phyloP scores from a whole-genome alignment of 2,329 filamentous ascomycete species.

The Orbilia javanica region DNA sequence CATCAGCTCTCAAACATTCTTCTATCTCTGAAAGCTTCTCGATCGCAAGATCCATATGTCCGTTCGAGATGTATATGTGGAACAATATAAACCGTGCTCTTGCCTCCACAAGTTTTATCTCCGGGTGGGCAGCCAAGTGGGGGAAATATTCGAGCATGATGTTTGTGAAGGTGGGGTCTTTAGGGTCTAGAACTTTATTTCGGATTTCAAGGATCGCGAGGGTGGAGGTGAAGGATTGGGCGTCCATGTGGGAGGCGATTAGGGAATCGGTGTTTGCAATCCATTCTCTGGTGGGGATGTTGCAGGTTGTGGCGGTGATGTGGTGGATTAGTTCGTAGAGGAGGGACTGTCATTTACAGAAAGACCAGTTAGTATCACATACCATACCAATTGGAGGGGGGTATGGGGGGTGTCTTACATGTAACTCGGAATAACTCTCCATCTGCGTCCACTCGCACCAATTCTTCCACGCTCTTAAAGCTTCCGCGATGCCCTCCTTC shows the following conservation, averaged over 20 bases:
- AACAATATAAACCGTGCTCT: slow-evolving; percentile 39
- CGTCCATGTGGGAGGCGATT: slow-evolving; percentile 53
- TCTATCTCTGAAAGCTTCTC: slow-evolving; percentile 50
- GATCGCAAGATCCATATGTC: slow-evolving; percentile 23
- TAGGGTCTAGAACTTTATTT: slow-evolving; percentile 51
- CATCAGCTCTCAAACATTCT: slow-evolving; percentile 39
- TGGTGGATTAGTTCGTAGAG: slow-evolving; percentile 55
- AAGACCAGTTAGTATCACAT: not conserved
- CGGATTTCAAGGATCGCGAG: slow-evolving; percentile 50
- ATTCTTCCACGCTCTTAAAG: slow-evolving; percentile 45
- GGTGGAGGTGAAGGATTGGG: slow-evolving; percentile 51
- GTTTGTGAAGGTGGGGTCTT: slow-evolving; percentile 53
- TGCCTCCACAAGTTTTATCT: slow-evolving; percentile 53
- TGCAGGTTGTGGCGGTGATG: slow-evolving; percentile 34
- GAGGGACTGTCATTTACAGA: slow-evolving; percentile 16
- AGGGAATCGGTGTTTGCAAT: slow-evolving; percentile 53
- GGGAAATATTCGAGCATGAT: slow-evolving; percentile 58
- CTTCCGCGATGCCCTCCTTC: slow-evolving; percentile 34
- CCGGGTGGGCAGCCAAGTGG: slow-evolving; percentile 46
- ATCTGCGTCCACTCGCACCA: slow-evolving; percentile 57
- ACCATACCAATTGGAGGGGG: not conserved
- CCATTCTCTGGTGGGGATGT: slow-evolving; percentile 48
- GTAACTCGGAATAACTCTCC: slow-evolving; percentile 45
- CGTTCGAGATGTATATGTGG: slow-evolving; percentile 45
- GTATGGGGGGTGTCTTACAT: slow-evolving; percentile 26